A percentile compares a stretch with the other conserved stretches of the same genome.
Evolutionary conservation across 1,284 basidiomycete species (phyloP).

Genomic region (Anthracocystis walkeri): DNA sequence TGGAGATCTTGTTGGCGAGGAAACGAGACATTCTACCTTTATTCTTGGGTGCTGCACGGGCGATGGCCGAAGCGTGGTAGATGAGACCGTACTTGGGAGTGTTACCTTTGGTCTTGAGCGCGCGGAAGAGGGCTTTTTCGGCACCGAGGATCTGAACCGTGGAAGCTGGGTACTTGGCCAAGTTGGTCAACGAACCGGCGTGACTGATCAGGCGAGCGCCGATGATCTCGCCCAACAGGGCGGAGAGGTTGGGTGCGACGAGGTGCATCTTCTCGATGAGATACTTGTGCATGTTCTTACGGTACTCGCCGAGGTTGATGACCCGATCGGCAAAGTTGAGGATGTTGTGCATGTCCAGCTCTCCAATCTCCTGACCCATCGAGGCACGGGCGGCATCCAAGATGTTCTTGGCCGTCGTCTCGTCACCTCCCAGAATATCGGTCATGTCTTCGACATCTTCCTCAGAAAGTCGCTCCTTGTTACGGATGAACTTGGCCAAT

Average conservation of each 20-base stretch:
- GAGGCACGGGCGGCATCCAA: conserved; percentile 92
- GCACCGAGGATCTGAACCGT: conserved; percentile 99
- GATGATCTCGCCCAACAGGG: conserved; percentile 94
- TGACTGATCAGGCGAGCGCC: conserved; percentile 96
- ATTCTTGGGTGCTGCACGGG: conserved; percentile 91
- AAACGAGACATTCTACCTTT: conserved; percentile 85
- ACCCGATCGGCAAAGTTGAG: conserved; percentile 91
- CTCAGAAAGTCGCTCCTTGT: conserved; percentile 78
- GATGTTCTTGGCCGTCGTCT: conserved; percentile 89
- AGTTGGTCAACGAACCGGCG: conserved; percentile 90
- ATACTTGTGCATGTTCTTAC: conserved; percentile 89
- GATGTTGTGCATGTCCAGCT: conserved; percentile 97
- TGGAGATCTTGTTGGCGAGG: conserved; percentile 98
- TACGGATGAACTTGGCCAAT: conserved; percentile 86
- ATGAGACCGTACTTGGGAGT: conserved; percentile 98
- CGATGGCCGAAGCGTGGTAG: conserved; percentile 83
- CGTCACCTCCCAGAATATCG: conserved; percentile 85
- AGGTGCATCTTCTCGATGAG: conserved; percentile 97
- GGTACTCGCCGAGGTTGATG: conserved; percentile 91
- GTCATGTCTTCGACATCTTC: conserved; percentile 83
- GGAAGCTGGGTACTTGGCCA: conserved; percentile 96
- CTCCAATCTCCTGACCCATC: conserved; percentile 93
- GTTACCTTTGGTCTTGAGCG: conserved; percentile 98
- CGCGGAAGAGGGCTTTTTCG: conserved; percentile 97
- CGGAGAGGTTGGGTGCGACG: conserved; percentile 95